Conservation (phyloP, 2,329 filamentous ascomycete genomes). For the Talaromyces rugulosus region DNA sequence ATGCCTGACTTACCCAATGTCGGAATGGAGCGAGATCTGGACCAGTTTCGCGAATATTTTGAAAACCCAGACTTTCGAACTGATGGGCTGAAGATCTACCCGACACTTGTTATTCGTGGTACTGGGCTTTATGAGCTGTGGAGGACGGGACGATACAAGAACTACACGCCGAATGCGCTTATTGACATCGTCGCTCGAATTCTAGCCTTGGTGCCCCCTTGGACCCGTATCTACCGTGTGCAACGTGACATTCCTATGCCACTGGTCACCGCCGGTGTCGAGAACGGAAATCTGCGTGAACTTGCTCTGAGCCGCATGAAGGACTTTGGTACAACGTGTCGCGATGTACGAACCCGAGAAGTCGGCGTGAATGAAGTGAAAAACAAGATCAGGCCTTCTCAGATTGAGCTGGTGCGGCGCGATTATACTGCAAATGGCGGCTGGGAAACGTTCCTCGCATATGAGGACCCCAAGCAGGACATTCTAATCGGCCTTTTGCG, state of each 20-base stretch:
- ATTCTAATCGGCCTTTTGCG: slow-evolving; percentile 89
- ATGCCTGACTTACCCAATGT: slow-evolving; percentile 99
- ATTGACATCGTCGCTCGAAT: slow-evolving; percentile 97
- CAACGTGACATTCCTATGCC: slow-evolving; percentile 99
- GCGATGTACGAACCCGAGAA: slow-evolving; percentile 92
- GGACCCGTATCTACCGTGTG: slow-evolving; percentile 97
- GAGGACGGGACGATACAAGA: slow-evolving; percentile 95
- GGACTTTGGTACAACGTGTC: slow-evolving; percentile 94
- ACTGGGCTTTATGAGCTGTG: slow-evolving; percentile 96
- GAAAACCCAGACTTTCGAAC: slow-evolving; percentile 94
- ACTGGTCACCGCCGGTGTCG: slow-evolving; percentile 94
- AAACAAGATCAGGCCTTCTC: slow-evolving; percentile 93
- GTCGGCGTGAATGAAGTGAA: slow-evolving; percentile 99
- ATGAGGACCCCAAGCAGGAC: slow-evolving; percentile 97
- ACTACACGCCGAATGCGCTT: slow-evolving; percentile 95
- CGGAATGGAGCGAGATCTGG: slow-evolving; percentile 94
- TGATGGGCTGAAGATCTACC: slow-evolving; percentile 96
- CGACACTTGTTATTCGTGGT: slow-evolving; percentile 92
- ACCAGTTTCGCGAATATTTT: slow-evolving; percentile 97
- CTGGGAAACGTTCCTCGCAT: slow-evolving; percentile 97
- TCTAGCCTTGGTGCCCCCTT: slow-evolving; percentile 86
- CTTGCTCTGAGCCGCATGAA: slow-evolving; percentile 96
- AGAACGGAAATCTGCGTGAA: slow-evolving; percentile 94
- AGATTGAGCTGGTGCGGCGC: slow-evolving; percentile 88
- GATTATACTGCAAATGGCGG: slow-evolving; percentile 95